These are phyloP conservation scores for Rhodotorula graminis DNA, from an alignment of 768 basidiomycete genomes.

Conservation along the genomic window DNA sequence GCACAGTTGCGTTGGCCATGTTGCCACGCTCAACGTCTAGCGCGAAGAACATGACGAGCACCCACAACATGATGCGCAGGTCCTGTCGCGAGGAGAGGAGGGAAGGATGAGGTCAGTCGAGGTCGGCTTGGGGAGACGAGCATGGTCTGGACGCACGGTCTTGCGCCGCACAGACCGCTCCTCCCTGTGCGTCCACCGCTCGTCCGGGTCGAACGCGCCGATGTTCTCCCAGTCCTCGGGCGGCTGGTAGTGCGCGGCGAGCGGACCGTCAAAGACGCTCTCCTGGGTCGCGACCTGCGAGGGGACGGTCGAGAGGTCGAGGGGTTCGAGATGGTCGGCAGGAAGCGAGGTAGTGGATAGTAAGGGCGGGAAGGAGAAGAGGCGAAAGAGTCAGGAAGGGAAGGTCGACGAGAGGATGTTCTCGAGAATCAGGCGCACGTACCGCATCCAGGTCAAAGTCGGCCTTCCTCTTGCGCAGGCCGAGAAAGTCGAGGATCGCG, in stretches of 20 bases:
- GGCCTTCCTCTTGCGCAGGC: not conserved
- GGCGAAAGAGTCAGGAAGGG: too few relatives aligned
- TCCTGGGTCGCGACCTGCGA: slow-evolving; percentile 30
- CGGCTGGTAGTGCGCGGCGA: slow-evolving; percentile 20
- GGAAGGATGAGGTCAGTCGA: slow-evolving; percentile 1
- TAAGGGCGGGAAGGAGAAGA: too few relatives aligned
- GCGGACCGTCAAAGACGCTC: slow-evolving; percentile 31
- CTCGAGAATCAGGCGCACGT: too few relatives aligned
- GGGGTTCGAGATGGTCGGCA: too few relatives aligned
- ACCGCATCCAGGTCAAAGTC: slow-evolving; percentile 21
- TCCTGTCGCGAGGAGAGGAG: too few relatives aligned
- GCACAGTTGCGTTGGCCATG: slow-evolving; percentile 27
- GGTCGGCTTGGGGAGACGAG: not conserved
- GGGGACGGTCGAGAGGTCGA: too few relatives aligned
- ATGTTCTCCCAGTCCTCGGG: slow-evolving; percentile 37
- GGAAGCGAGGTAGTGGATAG: too few relatives aligned
- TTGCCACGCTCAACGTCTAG: slow-evolving; percentile 19
- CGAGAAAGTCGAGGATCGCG: slow-evolving; percentile 17
- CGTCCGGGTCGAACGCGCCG: slow-evolving; percentile 44
- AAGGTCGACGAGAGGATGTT: too few relatives aligned
- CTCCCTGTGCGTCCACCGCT: slow-evolving; percentile 48
- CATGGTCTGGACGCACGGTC: too few relatives aligned
- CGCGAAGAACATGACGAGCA: slow-evolving; percentile 44
- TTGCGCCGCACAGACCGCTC: slow-evolving; percentile 41
- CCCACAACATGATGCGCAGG: slow-evolving; percentile 45